A percentile compares a stretch with the other conserved stretches of the same genome.
Conservation (phyloP, 2,329 filamentous ascomycete species). For the Dactylellina cionopaga region DNA sequence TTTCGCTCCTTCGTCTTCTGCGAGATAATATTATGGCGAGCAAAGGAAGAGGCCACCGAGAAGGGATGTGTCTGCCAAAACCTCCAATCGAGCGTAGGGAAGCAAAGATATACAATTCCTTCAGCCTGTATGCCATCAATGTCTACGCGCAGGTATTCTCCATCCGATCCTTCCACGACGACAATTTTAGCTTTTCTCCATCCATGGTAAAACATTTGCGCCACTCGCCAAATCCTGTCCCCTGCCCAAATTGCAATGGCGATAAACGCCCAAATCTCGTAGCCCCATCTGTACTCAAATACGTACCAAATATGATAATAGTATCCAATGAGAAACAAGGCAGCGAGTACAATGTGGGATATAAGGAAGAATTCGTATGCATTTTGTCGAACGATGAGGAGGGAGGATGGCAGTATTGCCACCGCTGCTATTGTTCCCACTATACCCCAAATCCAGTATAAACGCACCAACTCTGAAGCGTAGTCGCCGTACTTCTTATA, state of each 20-base stretch:
- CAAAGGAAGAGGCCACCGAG: conserved; percentile 56
- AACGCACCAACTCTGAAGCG: conserved; percentile 52
- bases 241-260: conserved; percentile 58
- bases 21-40: conserved; percentile 5
- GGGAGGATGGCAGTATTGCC: conserved; percentile 56
- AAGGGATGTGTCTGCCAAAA: conserved; percentile 62
- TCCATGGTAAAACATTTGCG: conserved; percentile 55
- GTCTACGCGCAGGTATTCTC: conserved; percentile 59
- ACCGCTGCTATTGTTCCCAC: conserved; percentile 57
- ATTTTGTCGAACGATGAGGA: conserved; percentile 57
- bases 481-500: conserved; percentile 57
- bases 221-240: conserved; percentile 58
- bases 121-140: conserved; percentile 23
- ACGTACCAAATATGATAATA: conserved; percentile 61
- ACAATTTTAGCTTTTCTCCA: conserved; percentile 55
- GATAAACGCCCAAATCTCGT: conserved; percentile 61
- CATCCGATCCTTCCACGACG: conserved; percentile 55
- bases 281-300: conserved; percentile 60
- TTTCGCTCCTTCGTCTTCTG: neutral
- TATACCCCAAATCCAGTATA: conserved; percentile 60
- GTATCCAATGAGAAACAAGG: conserved; percentile 59
- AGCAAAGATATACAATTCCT: conserved; percentile 60
- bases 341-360: conserved; percentile 58
- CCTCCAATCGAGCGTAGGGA: conserved; percentile 60
- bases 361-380: conserved; percentile 59